Percentiles rank a stretch among this genome's conserved stretches.
phyloP scores from a whole-genome alignment of 768 basidiomycete species.

The Lactifluus echinatus region DNA sequence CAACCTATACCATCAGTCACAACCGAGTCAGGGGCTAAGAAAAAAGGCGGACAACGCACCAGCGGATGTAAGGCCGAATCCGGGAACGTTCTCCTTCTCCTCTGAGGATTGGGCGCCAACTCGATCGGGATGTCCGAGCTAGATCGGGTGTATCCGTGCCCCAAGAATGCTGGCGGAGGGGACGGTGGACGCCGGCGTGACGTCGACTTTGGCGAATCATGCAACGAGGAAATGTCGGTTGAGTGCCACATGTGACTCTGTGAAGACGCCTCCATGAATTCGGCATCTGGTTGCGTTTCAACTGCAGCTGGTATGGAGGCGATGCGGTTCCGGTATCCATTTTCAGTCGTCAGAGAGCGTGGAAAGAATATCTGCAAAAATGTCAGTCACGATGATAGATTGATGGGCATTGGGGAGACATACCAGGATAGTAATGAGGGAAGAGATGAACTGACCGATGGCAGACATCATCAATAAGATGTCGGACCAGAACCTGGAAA shows the following conservation, averaged over 20 bases:
- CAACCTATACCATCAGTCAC: constrained; percentile 23
- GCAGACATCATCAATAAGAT: constrained; percentile 63
- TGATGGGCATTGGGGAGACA: constrained; percentile 24
- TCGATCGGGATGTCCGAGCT: not conserved
- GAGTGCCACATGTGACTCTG: not conserved
- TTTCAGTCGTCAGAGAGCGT: constrained; percentile 56
- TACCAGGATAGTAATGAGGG: constrained; percentile 72
- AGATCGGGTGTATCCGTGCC: not conserved
- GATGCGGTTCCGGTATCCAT: constrained; percentile 46
- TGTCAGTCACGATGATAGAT: not conserved
- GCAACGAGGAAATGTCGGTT: not conserved
- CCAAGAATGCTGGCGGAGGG: not conserved
- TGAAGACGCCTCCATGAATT: not conserved
- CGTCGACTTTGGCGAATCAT: not conserved
- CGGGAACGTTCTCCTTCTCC: constrained; percentile 6
- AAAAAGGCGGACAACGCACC: constrained; percentile 20
- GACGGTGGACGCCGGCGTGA: not conserved
- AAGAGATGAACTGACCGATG: constrained; percentile 71
- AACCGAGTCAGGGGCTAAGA: not conserved
- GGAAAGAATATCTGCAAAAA: constrained; percentile 63
- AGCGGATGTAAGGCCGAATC: constrained; percentile 26
- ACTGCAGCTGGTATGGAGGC: constrained; percentile 18
- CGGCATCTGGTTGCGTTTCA: constrained; percentile 13
- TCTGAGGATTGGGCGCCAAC: not conserved
- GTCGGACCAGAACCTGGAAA: constrained; percentile 33